Conservation (phyloP, 768 basidiomycete genomes). For the Phylloporus arenicola region DNA sequence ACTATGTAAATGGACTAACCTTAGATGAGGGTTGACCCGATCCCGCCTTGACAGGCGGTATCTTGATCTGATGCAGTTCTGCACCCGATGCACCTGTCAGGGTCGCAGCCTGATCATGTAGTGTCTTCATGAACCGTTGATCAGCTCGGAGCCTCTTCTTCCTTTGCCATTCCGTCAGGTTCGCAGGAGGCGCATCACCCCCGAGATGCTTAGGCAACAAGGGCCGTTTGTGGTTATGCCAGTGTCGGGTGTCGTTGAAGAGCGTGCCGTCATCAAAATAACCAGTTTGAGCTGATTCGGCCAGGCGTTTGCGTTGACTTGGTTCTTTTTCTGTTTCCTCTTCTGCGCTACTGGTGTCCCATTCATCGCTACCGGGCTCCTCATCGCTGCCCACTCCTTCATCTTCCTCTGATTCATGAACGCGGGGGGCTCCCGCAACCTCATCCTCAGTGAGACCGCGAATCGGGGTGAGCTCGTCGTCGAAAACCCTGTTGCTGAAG, state of each 20-base stretch:
- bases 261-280: constrained; percentile 37
- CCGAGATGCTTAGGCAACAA: constrained; percentile 53
- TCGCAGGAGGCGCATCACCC: constrained; percentile 34
- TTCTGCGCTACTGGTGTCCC: constrained; percentile 18
- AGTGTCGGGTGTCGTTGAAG: constrained; percentile 52
- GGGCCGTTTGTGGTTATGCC: constrained; percentile 48
- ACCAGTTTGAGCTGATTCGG: background rate
- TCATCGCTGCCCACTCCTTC: constrained; percentile 15
- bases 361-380: constrained; percentile 16
- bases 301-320: background rate
- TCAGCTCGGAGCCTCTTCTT: constrained; percentile 35
- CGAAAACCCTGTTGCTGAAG: constrained; percentile 40
- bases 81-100: constrained; percentile 59
- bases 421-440: constrained; percentile 2
- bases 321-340: constrained; percentile 9
- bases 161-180: constrained; percentile 33
- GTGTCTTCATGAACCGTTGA: constrained; percentile 53
- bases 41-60: constrained; percentile 35
- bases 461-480: constrained; percentile 35
- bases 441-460: constrained; percentile 10
- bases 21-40: constrained; percentile 9
- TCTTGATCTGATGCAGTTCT: constrained; percentile 48
- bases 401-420: constrained; percentile 7
- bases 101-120: constrained; percentile 57
- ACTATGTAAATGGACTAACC: constrained; percentile 1